These are phyloP conservation scores for Linnemannia exigua DNA, from an alignment of 192 early-diverging fungal genomes.

Conservation along the genomic window DNA sequence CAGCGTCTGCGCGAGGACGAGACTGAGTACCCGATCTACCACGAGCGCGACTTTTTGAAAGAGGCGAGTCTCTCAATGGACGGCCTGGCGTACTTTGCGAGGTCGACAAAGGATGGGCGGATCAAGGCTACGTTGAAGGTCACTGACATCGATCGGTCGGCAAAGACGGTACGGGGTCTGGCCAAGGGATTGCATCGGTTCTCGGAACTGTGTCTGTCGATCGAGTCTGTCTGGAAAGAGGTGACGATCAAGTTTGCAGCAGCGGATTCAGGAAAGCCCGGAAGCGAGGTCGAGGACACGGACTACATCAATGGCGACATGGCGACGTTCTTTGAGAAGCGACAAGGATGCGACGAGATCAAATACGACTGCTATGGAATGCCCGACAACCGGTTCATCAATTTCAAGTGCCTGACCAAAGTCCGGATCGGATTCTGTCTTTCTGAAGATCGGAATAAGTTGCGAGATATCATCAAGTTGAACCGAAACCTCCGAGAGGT, in stretches of 20 bases:
- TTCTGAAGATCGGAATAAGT: constrained; percentile 19
- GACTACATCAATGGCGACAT: constrained; percentile 14
- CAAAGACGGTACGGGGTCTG: not conserved
- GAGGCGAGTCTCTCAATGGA: not conserved
- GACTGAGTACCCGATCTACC: constrained; percentile 1
- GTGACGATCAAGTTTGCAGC: constrained; percentile 20
- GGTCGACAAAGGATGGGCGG: not conserved
- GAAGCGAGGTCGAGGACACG: constrained; percentile 18
- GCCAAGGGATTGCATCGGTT: constrained; percentile 29
- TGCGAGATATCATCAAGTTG: constrained; percentile 27
- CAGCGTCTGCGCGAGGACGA: not conserved
- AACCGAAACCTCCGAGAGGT: constrained; percentile 21
- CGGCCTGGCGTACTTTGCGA: not conserved
- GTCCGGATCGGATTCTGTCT: not conserved
- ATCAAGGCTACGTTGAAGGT: not conserved
- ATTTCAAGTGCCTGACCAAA: constrained; percentile 3
- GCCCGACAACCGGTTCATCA: constrained; percentile 11
- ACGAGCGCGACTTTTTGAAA: constrained; percentile 3
- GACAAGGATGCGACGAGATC: constrained; percentile 17
- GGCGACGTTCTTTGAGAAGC: constrained; percentile 11
- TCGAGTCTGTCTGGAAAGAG: constrained; percentile 14
- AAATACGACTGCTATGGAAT: not conserved
- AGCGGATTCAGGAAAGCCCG: constrained; percentile 12
- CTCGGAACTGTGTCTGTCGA: constrained; percentile 20
- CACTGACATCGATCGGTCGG: constrained; percentile 23